Evolutionary conservation across 2,329 filamentous ascomycete genomes (phyloP), one percentile per base, ranked within the genome.

Genomic region (Tricladium varicosporioides): DNA sequence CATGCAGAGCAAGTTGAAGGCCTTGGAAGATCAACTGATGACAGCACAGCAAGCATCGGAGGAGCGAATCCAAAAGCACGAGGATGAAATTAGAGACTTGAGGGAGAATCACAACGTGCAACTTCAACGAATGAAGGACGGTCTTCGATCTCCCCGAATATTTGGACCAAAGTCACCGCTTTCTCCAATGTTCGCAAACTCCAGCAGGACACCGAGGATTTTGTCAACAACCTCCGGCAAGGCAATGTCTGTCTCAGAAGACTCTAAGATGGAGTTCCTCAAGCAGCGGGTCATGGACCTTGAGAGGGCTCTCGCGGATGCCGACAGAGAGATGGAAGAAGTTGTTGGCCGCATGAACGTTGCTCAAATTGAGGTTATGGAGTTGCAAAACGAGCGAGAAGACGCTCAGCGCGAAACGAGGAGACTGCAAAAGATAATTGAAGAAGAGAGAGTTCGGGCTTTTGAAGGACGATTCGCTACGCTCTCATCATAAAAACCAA

Each of bases 21-120:
- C 78, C 14, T 84, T 97, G 51, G 94, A 97, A 71, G 92, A 97
- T 60, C 84, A 88, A 65, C 83, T 99, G 18, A 80, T 95, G 53
- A 76, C 84, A 16, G 91, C 93, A 1, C 93, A 97, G 72, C 87
- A 91, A 56, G 83, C 88, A 16, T 93, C 91, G 0, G 94, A 99
- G 71, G 92, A 93, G 49, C 86, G 87, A 42, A 84, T 97, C 56
- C 77, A 83, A 45, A 86, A 85, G 49, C 92, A 97, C 69, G 94
- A 97, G 71, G 91, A 94, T 40, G 92, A 97, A 73, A 82, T 96
- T 40, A 77, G 83, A 15, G 78, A 81, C 18, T 76, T 97, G 54
- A 87, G 88, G 63, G 91, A 95, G 55, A 88, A 84, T 58, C 86
- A 94, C 68, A 91, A 83, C 69, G 78, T 80, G 15, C 89, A 94